phyloP scores from a whole-genome alignment of 768 basidiomycete species.

The Fibroporia radiculosa region DNA sequence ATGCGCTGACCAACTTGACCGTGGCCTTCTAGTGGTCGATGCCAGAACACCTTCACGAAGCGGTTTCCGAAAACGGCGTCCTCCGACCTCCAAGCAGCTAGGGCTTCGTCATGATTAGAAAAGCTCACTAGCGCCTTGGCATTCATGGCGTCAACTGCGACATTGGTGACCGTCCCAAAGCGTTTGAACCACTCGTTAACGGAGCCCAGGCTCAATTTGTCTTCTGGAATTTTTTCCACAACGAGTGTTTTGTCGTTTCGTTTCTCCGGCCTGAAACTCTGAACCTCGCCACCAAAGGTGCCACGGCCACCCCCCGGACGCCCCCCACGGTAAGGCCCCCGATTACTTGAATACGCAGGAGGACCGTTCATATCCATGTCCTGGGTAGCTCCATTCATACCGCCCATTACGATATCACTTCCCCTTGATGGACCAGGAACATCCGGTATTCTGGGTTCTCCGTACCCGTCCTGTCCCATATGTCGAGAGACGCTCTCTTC shows the following conservation, averaged over 20 bases:
- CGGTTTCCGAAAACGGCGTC: constrained; percentile 93
- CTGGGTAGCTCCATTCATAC: constrained; percentile 10
- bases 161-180: constrained; percentile 89
- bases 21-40: constrained; percentile 87
- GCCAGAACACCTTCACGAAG: constrained; percentile 96
- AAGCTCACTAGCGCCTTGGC: constrained; percentile 88
- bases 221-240: constrained; percentile 89
- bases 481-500: constrained; percentile 21
- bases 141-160: constrained; percentile 70
- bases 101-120: constrained; percentile 72
- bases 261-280: constrained; percentile 58
- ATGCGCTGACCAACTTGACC: constrained; percentile 71
- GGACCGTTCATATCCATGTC: constrained; percentile 30
- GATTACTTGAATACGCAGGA: constrained; percentile 11
- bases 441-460: not conserved
- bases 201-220: constrained; percentile 66
- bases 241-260: constrained; percentile 78
- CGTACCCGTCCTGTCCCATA: not conserved
- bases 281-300: constrained; percentile 57
- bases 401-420: constrained; percentile 1
- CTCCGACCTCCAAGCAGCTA: constrained; percentile 85
- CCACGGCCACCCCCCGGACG: constrained; percentile 40
- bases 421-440: constrained; percentile 3
- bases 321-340: constrained; percentile 16
- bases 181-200: constrained; percentile 88